These are phyloP conservation scores for Triadica sebifera DNA, from an alignment of 345 rosid genomes.

Conservation along the genomic window DNA sequence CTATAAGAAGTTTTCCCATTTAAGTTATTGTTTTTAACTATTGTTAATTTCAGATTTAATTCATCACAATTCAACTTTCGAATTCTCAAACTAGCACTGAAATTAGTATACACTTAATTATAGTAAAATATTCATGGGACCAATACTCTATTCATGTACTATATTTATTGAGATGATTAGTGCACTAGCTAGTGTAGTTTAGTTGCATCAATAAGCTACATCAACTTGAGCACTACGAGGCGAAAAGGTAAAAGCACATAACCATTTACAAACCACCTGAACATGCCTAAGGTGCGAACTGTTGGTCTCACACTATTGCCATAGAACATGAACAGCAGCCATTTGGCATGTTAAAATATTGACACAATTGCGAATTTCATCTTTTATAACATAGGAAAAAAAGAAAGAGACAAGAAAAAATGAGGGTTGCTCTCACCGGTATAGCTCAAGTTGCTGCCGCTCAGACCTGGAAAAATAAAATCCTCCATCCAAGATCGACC, in stretches of 20 bases:
- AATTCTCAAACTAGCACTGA: no score
- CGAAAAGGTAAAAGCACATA: neutral
- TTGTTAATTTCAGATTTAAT: no score
- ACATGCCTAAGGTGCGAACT: neutral
- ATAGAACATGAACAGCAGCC: neutral
- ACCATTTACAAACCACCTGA: neutral
- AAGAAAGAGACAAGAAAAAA: neutral
- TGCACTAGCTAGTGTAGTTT: no score
- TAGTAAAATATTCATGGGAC: no score
- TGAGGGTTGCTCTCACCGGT: constrained; percentile 48
- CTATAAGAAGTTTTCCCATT: no score
- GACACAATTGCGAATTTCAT: neutral
- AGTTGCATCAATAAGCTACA: no score
- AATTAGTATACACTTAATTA: no score
- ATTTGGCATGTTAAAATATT: neutral
- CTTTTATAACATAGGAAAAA: neutral
- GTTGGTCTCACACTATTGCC: neutral
- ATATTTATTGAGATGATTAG: no score
- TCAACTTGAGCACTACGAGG: neutral
- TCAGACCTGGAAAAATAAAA: constrained; percentile 51
- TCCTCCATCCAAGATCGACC: constrained; percentile 68
- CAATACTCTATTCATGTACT: no score
- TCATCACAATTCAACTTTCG: no score
- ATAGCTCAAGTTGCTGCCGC: constrained; percentile 43
- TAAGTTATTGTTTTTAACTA: no score